Percentiles rank a stretch among this genome's conserved stretches.
Conservation (phyloP, 1,284 basidiomycete species). For the Pascua sp. region DNA sequence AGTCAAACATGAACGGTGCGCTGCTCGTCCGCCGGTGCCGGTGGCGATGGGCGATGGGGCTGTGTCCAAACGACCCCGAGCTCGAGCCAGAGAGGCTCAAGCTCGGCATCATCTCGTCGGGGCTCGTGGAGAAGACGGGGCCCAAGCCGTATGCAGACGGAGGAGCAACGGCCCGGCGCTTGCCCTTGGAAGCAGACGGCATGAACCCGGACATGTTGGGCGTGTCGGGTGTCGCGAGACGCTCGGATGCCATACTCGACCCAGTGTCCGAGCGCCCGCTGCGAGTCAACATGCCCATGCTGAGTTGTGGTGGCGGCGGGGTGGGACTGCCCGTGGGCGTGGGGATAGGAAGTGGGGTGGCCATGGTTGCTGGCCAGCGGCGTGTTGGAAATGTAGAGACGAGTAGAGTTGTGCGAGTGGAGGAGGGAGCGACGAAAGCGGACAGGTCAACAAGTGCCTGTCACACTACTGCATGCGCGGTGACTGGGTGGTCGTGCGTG, state of each 20-base stretch:
- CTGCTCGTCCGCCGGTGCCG: slow-evolving; percentile 3
- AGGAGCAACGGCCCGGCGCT: not conserved
- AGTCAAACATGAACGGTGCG: slow-evolving; percentile 3
- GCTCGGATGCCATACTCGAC: not conserved
- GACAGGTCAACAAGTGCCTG: no score
- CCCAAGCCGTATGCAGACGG: no score
- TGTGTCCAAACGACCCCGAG: not conserved
- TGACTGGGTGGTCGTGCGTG: no score
- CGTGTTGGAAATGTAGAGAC: not conserved
- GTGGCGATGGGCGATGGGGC: not conserved
- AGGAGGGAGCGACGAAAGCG: not conserved
- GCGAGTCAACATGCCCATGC: no score
- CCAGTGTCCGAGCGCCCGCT: no score
- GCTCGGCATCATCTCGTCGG: no score
- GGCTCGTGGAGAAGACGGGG: no score
- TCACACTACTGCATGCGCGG: no score
- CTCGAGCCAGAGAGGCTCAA: not conserved
- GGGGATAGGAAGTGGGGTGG: not conserved
- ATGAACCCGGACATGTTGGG: not conserved
- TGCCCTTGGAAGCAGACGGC: not conserved
- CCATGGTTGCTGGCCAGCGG: not conserved
- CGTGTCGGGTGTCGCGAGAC: slow-evolving; percentile 11
- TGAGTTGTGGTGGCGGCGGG: slow-evolving; percentile 1
- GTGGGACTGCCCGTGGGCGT: not conserved
- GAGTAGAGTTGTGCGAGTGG: not conserved